Conservation (phyloP, 2,329 filamentous ascomycete genomes). For the Whalleya microplaca region DNA sequence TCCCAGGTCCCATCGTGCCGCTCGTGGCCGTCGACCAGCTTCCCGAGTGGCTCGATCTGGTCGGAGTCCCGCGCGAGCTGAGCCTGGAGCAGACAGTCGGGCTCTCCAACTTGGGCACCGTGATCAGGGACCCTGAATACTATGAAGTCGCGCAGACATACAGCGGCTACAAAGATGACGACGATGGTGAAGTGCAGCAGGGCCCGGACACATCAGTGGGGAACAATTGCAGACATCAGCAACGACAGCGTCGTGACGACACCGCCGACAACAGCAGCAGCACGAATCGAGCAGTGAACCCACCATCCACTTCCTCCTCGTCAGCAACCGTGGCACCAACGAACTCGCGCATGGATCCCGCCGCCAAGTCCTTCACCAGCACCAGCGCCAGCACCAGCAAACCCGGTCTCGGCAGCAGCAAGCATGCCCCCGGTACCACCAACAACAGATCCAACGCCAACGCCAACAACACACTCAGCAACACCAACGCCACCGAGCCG, state of each 20-base stretch:
- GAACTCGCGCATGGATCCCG: conserved; percentile 8
- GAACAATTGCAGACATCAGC: neutral
- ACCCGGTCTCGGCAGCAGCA: conserved; percentile 1
- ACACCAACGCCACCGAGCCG: neutral
- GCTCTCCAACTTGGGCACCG: conserved; percentile 44
- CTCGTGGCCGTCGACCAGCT: conserved; percentile 59
- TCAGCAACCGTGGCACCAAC: conserved; percentile 1
- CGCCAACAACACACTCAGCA: neutral
- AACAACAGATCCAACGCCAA: neutral
- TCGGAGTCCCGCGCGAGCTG: conserved; percentile 49
- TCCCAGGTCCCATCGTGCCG: conserved; percentile 49
- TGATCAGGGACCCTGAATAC: conserved; percentile 23
- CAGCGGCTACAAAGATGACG: neutral
- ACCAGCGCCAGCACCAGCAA: neutral
- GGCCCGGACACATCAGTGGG: neutral
- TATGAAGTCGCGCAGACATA: conserved; percentile 36
- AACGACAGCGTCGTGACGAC: neutral
- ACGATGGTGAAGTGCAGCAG: neutral
- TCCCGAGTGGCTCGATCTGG: conserved; percentile 48
- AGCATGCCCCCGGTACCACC: neutral
- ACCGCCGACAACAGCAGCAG: neutral
- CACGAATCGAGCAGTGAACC: neutral
- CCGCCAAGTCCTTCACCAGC: neutral
- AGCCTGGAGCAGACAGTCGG: conserved; percentile 41
- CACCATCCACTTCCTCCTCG: neutral